Percentiles rank a stretch among this genome's conserved stretches.
phyloP scores from a whole-genome alignment of 441 rosid species.

The Hura crepitans region DNA sequence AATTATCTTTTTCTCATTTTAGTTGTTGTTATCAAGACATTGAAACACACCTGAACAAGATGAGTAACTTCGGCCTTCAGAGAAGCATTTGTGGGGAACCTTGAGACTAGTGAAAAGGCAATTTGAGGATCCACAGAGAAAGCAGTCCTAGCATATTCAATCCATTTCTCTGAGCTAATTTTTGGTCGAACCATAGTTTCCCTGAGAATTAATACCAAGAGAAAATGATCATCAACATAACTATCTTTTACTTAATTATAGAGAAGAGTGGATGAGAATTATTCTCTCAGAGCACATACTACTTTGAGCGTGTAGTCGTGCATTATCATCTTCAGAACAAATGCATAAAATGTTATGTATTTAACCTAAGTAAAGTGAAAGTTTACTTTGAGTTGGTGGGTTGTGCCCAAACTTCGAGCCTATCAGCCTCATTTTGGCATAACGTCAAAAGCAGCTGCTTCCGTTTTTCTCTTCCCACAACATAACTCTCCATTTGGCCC shows the following conservation, averaged over 20 bases:
- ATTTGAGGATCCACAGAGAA: slow-evolving; percentile 88
- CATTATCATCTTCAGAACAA: slow-evolving; percentile 9
- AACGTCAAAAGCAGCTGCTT: slow-evolving; percentile 92
- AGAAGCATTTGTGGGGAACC: slow-evolving; percentile 71
- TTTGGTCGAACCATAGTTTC: slow-evolving; percentile 58
- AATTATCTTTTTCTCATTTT: background rate
- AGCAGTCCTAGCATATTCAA: slow-evolving; percentile 78
- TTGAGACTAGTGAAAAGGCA: slow-evolving; percentile 73
- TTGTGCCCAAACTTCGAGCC: slow-evolving; percentile 99
- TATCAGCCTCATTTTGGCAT: slow-evolving; percentile 94
- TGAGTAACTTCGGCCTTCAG: slow-evolving; percentile 80
- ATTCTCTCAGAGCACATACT: too few relatives aligned
- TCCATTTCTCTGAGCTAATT: slow-evolving; percentile 81
- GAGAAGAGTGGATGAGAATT: background rate
- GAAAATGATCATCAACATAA: slow-evolving; percentile 10
- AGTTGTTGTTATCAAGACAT: slow-evolving; percentile 17
- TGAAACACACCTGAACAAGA: slow-evolving; percentile 73
- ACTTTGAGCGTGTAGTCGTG: background rate
- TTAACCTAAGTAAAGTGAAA: slow-evolving; percentile 2
- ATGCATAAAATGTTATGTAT: background rate
- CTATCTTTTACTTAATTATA: background rate
- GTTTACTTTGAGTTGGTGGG: slow-evolving; percentile 78
- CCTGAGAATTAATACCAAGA: slow-evolving; percentile 42
- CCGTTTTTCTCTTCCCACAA: slow-evolving; percentile 73
- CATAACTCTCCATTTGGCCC: slow-evolving; percentile 91